Conservation (phyloP, 2,329 filamentous ascomycete species). For the Elsinoe batatas region DNA sequence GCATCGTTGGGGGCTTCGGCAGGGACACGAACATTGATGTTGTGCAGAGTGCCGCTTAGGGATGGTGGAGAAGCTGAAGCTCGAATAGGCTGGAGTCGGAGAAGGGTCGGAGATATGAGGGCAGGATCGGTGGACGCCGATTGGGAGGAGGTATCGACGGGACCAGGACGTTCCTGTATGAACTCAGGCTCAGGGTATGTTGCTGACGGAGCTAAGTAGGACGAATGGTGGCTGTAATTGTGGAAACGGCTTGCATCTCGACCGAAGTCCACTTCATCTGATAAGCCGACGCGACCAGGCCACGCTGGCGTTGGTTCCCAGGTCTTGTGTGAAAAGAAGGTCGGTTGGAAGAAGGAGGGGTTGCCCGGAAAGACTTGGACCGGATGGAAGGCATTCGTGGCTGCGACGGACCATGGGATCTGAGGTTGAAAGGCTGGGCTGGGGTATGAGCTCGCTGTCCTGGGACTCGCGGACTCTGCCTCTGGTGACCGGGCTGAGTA, state of each 20-base stretch:
- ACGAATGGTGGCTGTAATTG: neutral
- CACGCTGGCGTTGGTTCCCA: neutral
- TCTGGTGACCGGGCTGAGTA: neutral
- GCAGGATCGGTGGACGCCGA: neutral
- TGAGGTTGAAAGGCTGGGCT: neutral
- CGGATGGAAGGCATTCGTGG: neutral
- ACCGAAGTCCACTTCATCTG: neutral
- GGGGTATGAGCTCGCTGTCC: neutral
- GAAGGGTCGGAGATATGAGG: neutral
- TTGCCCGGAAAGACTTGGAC: neutral
- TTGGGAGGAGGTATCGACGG: too few relatives aligned
- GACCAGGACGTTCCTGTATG: too few relatives aligned
- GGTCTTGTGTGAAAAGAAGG: neutral
- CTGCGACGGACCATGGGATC: neutral
- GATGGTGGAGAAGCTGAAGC: neutral
- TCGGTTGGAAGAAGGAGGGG: neutral
- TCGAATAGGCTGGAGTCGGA: neutral
- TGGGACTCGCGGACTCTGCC: neutral
- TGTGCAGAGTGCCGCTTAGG: neutral
- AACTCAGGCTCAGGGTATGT: too few relatives aligned
- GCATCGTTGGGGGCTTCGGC: neutral
- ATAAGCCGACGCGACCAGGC: too few relatives aligned
- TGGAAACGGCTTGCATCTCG: neutral
- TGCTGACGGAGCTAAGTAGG: too few relatives aligned
- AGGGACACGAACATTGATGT: neutral